Percentiles rank a stretch among this genome's conserved stretches.
phyloP scores from a whole-genome alignment of 805 yeast genomes.

The Crinitomyces ghanaensis region DNA sequence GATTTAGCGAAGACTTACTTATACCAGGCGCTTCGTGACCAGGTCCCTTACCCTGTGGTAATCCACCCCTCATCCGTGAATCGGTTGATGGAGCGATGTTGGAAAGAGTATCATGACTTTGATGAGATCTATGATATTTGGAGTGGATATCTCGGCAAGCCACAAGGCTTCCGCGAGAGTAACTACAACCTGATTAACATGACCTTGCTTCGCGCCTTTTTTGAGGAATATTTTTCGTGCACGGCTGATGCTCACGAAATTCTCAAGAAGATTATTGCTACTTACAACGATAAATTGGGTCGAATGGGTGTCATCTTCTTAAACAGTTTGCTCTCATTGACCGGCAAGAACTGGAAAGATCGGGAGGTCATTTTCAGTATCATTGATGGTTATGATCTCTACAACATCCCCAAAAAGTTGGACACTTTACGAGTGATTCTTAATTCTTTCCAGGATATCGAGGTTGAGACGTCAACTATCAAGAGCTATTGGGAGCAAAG shows the following conservation, averaged over 20 bases:
- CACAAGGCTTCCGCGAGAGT: conserved; percentile 6
- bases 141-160: conserved; percentile 37
- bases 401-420: conserved; percentile 47
- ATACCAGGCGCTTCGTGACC: conserved; percentile 55
- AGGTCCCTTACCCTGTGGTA: conserved; percentile 61
- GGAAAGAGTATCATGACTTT: conserved; percentile 36
- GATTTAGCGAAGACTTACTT: conserved; percentile 62
- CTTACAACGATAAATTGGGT: conserved; percentile 44
- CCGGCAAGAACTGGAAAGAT: conserved; percentile 47
- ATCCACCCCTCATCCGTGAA: conserved; percentile 66
- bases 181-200: conserved; percentile 44
- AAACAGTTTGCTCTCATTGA: conserved; percentile 60
- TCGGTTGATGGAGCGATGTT: conserved; percentile 48
- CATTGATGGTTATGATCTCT: conserved; percentile 45
- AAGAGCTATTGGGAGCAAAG: conserved; percentile 39
- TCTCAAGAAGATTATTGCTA: conserved; percentile 44
- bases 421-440: conserved; percentile 63
- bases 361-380: conserved; percentile 53
- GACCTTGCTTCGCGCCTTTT: conserved; percentile 58
- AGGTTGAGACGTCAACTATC: conserved; percentile 43
- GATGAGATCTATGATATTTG: conserved; percentile 40
- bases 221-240: conserved; percentile 42
- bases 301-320: conserved; percentile 70
- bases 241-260: conserved; percentile 43
- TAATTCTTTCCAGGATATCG: conserved; percentile 60